Evolutionary conservation across 2,329 filamentous ascomycete genomes (phyloP).

Genomic region (Aspergillus cejpii): DNA sequence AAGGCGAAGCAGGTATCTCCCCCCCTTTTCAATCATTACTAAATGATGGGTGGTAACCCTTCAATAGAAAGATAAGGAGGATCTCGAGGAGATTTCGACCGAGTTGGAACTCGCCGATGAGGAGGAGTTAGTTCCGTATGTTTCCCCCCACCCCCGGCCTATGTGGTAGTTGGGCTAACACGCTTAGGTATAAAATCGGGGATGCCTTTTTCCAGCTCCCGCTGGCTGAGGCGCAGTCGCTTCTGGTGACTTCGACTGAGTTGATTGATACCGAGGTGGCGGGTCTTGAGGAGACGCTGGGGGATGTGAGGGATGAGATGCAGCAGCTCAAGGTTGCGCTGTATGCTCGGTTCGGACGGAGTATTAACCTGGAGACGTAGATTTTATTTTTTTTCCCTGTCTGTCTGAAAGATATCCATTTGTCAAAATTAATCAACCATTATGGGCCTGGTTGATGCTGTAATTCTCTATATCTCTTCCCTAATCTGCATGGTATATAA

Average conservation of each 20-base stretch:
- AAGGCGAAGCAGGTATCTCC: conserved; percentile 61
- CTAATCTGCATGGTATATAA: background rate
- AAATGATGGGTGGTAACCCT: too few relatives aligned
- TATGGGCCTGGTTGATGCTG: background rate
- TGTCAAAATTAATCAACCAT: background rate
- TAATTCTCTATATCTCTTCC: background rate
- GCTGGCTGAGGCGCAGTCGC: conserved; percentile 75
- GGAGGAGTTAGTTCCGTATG: conserved; percentile 84
- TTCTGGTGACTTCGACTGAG: conserved; percentile 65
- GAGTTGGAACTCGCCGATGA: conserved; percentile 94
- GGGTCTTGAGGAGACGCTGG: conserved; percentile 68
- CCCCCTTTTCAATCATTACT: background rate
- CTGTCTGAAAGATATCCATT: background rate
- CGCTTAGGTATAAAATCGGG: conserved; percentile 81
- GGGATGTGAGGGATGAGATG: conserved; percentile 76
- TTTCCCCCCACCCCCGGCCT: conserved; percentile 13
- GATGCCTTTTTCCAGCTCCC: conserved; percentile 89
- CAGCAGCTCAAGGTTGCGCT: conserved; percentile 80
- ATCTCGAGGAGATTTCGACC: conserved; percentile 82
- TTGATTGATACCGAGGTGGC: conserved; percentile 71
- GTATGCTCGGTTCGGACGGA: conserved; percentile 90
- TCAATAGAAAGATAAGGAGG: conserved; percentile 90
- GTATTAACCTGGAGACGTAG: conserved; percentile 92
- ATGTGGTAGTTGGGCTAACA: background rate
- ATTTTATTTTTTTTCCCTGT: background rate